A percentile compares a stretch with the other conserved stretches of the same genome.
Conservation (phyloP, 495 filamentous ascomycete genomes). For the Darksidea phi region DNA sequence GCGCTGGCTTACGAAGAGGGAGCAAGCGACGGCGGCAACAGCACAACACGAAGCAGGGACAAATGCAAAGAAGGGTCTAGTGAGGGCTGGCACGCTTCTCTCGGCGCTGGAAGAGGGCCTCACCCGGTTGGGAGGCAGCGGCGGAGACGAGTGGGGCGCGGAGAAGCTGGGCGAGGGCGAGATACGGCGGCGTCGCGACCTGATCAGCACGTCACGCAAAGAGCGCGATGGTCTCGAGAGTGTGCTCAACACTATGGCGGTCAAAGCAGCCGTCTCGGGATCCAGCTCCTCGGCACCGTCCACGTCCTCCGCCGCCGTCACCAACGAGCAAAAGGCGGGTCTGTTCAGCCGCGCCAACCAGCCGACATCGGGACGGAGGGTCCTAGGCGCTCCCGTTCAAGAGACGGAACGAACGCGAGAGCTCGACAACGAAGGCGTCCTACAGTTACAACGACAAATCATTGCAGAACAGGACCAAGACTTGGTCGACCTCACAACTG, state of each 20-base stretch:
- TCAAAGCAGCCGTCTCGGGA: conserved; percentile 44
- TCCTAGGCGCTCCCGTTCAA: conserved; percentile 67
- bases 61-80: conserved; percentile 75
- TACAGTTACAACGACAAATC: conserved; percentile 79
- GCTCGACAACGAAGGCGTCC: conserved; percentile 82
- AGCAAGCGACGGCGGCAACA: conserved; percentile 66
- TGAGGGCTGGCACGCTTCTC: conserved; percentile 70
- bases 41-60: conserved; percentile 76
- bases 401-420: conserved; percentile 88
- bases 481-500: conserved; percentile 70
- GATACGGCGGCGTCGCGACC: conserved; percentile 72
- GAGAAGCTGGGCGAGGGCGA: conserved; percentile 78
- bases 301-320: conserved; percentile 38
- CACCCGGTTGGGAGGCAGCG: conserved; percentile 47
- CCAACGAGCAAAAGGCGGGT: conserved; percentile 49
- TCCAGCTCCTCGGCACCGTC: not conserved
- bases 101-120: conserved; percentile 69
- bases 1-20: conserved; percentile 68
- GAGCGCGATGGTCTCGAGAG: conserved; percentile 86
- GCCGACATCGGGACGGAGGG: conserved; percentile 54
- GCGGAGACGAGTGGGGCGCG: conserved; percentile 40
- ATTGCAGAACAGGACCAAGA: conserved; percentile 85
- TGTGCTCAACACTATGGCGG: conserved; percentile 69
- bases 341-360: conserved; percentile 47
- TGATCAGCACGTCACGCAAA: conserved; percentile 72